Evolutionary conservation across 1,284 basidiomycete genomes (phyloP), one percentile per base, ranked within the genome.

Genomic region (Hortiboletus rubellus): DNA sequence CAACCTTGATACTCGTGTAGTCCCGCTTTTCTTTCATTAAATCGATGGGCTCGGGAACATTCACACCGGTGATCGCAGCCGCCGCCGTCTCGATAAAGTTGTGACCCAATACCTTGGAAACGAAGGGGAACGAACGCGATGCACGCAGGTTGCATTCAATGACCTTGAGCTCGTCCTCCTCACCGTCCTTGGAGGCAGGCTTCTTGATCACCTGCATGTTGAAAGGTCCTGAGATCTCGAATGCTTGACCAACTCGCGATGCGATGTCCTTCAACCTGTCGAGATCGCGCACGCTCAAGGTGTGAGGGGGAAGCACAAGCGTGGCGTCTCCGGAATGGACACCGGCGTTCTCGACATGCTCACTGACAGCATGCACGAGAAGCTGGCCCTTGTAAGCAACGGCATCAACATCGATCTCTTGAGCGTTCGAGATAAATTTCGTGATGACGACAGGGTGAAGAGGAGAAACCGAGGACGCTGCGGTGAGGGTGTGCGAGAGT

Each of bases 201-300:
- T 96, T 94, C 70, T 92, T 87, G 77, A 99, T 99, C 74, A 99
- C 86, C 77, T 99, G 97, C 95, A 99, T 99, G 77, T 99, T 99
- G 86, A 89, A 99, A 7, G 97, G 97, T 37, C 97, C 96, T 31
- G 94, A 96, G 59, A 99, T 98, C 69, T 98, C 82, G 74, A 98
- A 97, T 2, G 95, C 96, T 53, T 83, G 81, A 46, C 94, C 97
- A 60, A 99, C 95, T 78, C 98, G 98, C 76, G 94, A 85, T 0
- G 96, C 94, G 63, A 99, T 98, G 52, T 82, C 82, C 80, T 98
- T 99, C 62, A 98, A 79, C 58, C 95, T 91, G 14, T 79, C 80
- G 77, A 99, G 87, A 68, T 99, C 96, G 43, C 74, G 69, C 45
- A 86, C 77, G 57, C 78, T 76, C 43, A 98, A 81, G 3, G 94